A percentile compares a stretch with the other conserved stretches of the same genome.
Evolutionary conservation across 2,329 filamentous ascomycete species (phyloP).

Genomic region (Diaporthe nobilis): DNA sequence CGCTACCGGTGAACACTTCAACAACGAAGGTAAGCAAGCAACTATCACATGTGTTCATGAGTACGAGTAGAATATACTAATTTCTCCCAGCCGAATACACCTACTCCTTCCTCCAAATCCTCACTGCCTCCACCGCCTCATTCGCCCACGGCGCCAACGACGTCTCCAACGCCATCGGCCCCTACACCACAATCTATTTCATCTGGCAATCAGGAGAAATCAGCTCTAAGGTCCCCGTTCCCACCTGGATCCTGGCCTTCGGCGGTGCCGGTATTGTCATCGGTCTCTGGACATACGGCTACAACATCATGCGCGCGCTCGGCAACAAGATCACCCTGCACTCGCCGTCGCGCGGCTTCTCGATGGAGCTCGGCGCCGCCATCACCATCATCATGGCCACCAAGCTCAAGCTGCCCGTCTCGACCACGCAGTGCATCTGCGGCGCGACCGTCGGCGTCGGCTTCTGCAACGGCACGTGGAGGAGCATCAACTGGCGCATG

Average conservation of each 20-base stretch:
- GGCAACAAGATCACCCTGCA: slow-evolving; percentile 71
- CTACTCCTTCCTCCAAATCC: slow-evolving; percentile 72
- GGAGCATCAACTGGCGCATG: slow-evolving; percentile 75
- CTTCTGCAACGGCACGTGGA: slow-evolving; percentile 70
- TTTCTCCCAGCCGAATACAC: slow-evolving; percentile 64
- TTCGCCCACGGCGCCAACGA: slow-evolving; percentile 79
- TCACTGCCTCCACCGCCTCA: slow-evolving; percentile 73
- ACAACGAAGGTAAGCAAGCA: slow-evolving; percentile 61
- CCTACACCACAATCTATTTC: slow-evolving; percentile 73
- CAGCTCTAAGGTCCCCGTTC: slow-evolving; percentile 62
- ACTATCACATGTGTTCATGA: not conserved
- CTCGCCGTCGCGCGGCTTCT: slow-evolving; percentile 68
- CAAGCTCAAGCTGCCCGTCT: slow-evolving; percentile 72
- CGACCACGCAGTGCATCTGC: slow-evolving; percentile 76
- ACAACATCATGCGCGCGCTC: slow-evolving; percentile 73
- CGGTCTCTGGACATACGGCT: slow-evolving; percentile 74
- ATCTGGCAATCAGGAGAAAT: slow-evolving; percentile 68
- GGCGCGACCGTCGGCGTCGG: slow-evolving; percentile 75
- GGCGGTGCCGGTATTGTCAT: slow-evolving; percentile 55
- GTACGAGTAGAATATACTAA: too few relatives aligned
- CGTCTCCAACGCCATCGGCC: slow-evolving; percentile 73
- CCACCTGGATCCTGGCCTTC: slow-evolving; percentile 69
- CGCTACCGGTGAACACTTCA: slow-evolving; percentile 70
- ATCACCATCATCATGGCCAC: slow-evolving; percentile 76
- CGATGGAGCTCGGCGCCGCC: slow-evolving; percentile 72